Conservation (phyloP, 306 rosid genomes). For the Prinsepia uniflora region DNA sequence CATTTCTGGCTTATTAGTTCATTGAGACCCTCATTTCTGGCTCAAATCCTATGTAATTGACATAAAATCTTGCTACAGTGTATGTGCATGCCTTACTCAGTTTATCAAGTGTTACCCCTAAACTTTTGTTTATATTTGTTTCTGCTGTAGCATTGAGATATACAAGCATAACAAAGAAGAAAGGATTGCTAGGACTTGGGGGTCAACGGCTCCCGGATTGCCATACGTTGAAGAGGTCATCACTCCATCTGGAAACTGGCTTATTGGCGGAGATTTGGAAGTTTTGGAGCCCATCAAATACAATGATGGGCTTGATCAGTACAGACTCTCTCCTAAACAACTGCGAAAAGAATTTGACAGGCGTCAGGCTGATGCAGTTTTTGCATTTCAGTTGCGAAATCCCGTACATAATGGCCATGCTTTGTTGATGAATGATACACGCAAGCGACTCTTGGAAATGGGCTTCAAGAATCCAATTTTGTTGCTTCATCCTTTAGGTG, state of each 20-base stretch:
- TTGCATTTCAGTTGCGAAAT: slow-evolving; percentile 90
- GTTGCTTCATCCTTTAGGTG: slow-evolving; percentile 96
- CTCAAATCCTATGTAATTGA: background rate
- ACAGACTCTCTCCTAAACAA: slow-evolving; percentile 85
- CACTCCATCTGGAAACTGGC: slow-evolving; percentile 86
- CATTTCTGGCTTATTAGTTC: background rate
- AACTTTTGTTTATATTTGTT: background rate
- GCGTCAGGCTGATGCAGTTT: slow-evolving; percentile 91
- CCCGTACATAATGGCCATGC: slow-evolving; percentile 99
- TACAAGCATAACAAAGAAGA: slow-evolving; percentile 97
- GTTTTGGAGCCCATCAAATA: slow-evolving; percentile 70
- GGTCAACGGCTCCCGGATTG: slow-evolving; percentile 82
- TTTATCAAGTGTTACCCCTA: slow-evolving; percentile 8
- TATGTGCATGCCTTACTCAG: background rate
- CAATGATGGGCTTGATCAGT: slow-evolving; percentile 86
- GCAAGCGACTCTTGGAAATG: slow-evolving; percentile 73
- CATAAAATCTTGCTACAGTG: background rate
- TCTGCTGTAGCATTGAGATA: slow-evolving; percentile 65
- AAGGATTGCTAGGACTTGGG: slow-evolving; percentile 97
- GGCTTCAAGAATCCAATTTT: slow-evolving; percentile 90
- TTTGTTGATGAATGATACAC: slow-evolving; percentile 91
- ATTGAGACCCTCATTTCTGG: background rate
- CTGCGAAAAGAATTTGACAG: slow-evolving; percentile 81
- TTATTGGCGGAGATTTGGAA: slow-evolving; percentile 92
- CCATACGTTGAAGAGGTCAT: slow-evolving; percentile 87